These are phyloP conservation scores for Venturia aucupariae DNA, from an alignment of 2,329 filamentous ascomycete genomes.

Conservation along the genomic window DNA sequence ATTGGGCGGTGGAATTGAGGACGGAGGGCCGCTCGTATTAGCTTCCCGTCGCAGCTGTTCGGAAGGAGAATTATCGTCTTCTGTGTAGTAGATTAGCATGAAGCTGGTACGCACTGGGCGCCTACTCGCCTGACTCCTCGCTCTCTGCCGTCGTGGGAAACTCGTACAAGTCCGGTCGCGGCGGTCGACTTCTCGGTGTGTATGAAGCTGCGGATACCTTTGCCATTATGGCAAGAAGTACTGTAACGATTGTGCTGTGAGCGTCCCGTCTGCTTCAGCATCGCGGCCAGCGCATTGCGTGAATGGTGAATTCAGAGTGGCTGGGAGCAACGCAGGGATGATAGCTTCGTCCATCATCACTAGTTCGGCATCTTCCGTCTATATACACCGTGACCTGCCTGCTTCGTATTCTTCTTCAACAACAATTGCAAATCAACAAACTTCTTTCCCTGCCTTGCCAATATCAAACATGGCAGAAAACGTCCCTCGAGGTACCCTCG, in stretches of 20 bases:
- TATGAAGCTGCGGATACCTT: not conserved
- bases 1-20: not conserved
- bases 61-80: not conserved
- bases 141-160: not conserved
- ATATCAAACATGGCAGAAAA: constrained; percentile 6
- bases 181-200: not conserved
- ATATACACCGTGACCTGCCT: no score
- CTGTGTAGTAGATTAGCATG: not conserved
- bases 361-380: not conserved
- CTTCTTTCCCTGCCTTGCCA: not conserved
- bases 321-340: not conserved
- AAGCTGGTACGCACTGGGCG: not conserved
- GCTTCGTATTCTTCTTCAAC: not conserved
- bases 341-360: not conserved
- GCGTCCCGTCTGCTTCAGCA: not conserved
- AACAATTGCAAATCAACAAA: not conserved
- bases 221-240: not conserved
- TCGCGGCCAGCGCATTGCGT: not conserved
- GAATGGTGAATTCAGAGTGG: not conserved
- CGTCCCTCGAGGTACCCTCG: not conserved
- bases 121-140: not conserved
- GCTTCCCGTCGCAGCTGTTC: constrained; percentile 1
- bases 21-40: not conserved
- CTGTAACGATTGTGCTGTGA: not conserved
- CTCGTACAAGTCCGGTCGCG: not conserved